Base-by-base conservation (phyloP, 352 stramenopile species). In the Phytophthora sp. region DNA sequence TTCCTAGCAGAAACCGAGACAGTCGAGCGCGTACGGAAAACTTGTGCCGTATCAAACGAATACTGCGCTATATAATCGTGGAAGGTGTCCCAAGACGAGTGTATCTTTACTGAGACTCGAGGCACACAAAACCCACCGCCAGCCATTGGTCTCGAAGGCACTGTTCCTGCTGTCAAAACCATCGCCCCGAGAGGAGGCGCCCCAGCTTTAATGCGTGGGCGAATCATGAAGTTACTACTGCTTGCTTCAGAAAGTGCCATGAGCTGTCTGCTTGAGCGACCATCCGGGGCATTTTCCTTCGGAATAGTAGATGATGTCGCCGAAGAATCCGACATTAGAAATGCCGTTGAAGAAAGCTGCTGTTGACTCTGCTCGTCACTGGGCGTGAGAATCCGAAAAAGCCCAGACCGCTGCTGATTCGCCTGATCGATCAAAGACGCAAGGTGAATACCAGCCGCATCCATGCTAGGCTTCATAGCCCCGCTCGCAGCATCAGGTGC, bases 21-120 rank as follows among this genome's bases (percentile, higher is more conserved):
- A 0, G 84, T 91, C 20, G 84, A 93, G n/a, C 84, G 79, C 1
- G 84, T 87, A 21, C 84, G 84, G 46, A 91, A 93, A 18, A 82
- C 65, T 69, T 93, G 80, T 1, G 75, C 69, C 31, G 84, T 87
- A 37, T 76, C 58, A n/a, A 74, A 56, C 7, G 82, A 72, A 49
- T 93, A 93, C 44, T 89, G 70, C 1, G 54, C 42, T 2, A 91
- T 30, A 28, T 76, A 85, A 15, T 77, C 67, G 28, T 90, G 72
- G 37, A 93, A 91, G 10, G 58, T 55, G 0, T 84, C 77, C 84
- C 84, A 93, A 13, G 79, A 87, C 1, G 39, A 30, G 51, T 91
- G 82, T 30, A 69, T 51, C 49, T 91, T 93, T 11, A 70, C 46
- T 0, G 52, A 39, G 10, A 85, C 74, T 48, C 66, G 35, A 10